These are phyloP conservation scores for Arabis alpina DNA, from an alignment of 345 rosid species.

Conservation along the genomic window DNA sequence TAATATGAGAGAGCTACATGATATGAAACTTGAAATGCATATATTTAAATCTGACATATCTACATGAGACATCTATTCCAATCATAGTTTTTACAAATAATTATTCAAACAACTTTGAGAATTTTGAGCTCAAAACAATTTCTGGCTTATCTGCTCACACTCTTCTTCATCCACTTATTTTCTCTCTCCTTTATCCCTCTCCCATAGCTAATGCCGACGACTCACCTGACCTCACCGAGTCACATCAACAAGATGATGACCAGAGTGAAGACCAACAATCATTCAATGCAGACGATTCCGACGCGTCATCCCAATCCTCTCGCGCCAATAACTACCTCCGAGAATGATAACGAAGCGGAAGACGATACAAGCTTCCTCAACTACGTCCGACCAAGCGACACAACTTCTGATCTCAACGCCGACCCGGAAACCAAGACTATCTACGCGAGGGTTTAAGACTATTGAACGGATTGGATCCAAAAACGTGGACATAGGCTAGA, in stretches of 20 bases:
- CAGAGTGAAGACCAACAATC: constrained; percentile 19
- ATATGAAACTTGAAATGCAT: background rate
- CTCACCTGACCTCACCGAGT: constrained; percentile 35
- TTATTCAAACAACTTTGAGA: no score
- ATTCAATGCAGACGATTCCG: constrained; percentile 42
- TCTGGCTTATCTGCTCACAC: constrained; percentile 37
- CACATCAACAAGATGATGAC: constrained; percentile 26
- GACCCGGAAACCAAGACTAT: constrained; percentile 62
- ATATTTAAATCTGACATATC: no score
- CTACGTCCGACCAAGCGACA: constrained; percentile 11
- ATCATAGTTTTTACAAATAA: no score
- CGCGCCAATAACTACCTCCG: constrained; percentile 37
- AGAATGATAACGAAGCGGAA: constrained; percentile 44
- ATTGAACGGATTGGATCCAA: no score
- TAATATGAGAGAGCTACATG: no score
- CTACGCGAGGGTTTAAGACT: no score
- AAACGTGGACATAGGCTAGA: no score
- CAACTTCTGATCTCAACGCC: constrained; percentile 40
- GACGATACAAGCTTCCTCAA: constrained; percentile 34
- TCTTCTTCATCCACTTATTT: constrained; percentile 33
- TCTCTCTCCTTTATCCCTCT: constrained; percentile 8
- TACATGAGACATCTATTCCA: no score
- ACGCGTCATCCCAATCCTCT: constrained; percentile 49
- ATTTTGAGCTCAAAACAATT: background rate
- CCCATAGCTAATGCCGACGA: constrained; percentile 50